These are phyloP conservation scores for Vinca major DNA, from an alignment of 305 asterid species.

Conservation along the genomic window DNA sequence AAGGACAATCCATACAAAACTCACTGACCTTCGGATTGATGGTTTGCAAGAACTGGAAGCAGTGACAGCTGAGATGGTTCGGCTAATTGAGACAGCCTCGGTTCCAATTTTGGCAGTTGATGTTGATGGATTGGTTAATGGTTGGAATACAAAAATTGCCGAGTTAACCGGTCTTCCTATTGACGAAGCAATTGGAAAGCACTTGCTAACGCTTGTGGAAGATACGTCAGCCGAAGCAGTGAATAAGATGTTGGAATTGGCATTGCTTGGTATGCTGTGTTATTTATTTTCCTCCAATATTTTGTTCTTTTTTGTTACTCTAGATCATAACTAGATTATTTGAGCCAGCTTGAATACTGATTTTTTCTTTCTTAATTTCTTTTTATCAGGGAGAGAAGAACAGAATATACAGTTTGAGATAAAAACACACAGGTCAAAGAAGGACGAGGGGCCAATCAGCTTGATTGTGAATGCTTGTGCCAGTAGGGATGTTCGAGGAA, in stretches of 20 bases:
- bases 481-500: slow-evolving; percentile 73
- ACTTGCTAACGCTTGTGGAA: slow-evolving; percentile 74
- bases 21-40: slow-evolving; percentile 63
- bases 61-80: slow-evolving; percentile 85
- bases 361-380: background rate
- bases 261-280: slow-evolving; percentile 51
- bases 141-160: slow-evolving; percentile 84
- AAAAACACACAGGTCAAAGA: slow-evolving; percentile 47
- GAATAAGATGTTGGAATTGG: slow-evolving; percentile 59
- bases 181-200: slow-evolving; percentile 62
- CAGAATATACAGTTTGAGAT: slow-evolving; percentile 75
- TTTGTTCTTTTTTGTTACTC: background rate
- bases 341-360: background rate
- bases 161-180: slow-evolving; percentile 73
- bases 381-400: slow-evolving; percentile 70
- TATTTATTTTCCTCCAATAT: background rate
- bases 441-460: slow-evolving; percentile 60
- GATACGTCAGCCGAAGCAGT: slow-evolving; percentile 76
- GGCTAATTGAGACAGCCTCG: slow-evolving; percentile 82
- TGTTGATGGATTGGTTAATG: slow-evolving; percentile 70
- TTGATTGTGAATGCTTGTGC: slow-evolving; percentile 83
- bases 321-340: background rate
- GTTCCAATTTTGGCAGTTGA: slow-evolving; percentile 93
- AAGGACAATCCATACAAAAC: slow-evolving; percentile 46
- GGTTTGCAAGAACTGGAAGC: slow-evolving; percentile 85